These are phyloP conservation scores for Naganishia liquefaciens DNA, from an alignment of 1,284 basidiomycete species.

Conservation along the genomic window DNA sequence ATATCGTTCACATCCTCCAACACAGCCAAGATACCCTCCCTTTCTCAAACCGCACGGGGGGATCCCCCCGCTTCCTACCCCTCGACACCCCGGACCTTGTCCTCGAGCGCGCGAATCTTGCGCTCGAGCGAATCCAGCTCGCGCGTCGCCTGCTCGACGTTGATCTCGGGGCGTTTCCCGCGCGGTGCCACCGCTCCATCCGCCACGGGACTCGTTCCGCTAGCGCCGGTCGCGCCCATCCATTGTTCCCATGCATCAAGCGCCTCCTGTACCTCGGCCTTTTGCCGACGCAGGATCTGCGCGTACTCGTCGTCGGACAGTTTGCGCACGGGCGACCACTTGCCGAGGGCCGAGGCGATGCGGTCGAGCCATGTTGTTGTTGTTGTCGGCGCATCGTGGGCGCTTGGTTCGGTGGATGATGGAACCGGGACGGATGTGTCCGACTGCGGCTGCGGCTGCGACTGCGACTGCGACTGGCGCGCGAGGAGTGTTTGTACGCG, in stretches of 20 bases:
- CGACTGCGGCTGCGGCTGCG: too few relatives aligned
- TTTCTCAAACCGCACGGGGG: too few relatives aligned
- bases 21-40: too few relatives aligned
- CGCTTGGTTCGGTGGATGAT: constrained; percentile 1
- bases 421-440: background rate
- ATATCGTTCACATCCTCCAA: too few relatives aligned
- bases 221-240: constrained; percentile 1
- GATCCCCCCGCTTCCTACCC: background rate
- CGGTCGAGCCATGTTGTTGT: constrained; percentile 2
- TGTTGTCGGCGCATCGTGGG: background rate
- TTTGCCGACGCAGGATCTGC: constrained; percentile 41
- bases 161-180: constrained; percentile 16
- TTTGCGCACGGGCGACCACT: constrained; percentile 45
- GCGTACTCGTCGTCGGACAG: constrained; percentile 48
- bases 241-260: constrained; percentile 14
- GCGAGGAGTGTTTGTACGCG: constrained; percentile 9
- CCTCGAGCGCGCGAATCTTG: constrained; percentile 15
- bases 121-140: constrained; percentile 25
- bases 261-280: constrained; percentile 38
- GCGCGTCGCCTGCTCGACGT: constrained; percentile 23
- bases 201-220: too few relatives aligned
- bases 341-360: constrained; percentile 13
- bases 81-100: background rate
- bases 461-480: background rate
- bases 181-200: background rate